These are phyloP conservation scores for Podila epicladia DNA, from an alignment of 192 early-diverging fungal genomes.

Conservation along the genomic window DNA sequence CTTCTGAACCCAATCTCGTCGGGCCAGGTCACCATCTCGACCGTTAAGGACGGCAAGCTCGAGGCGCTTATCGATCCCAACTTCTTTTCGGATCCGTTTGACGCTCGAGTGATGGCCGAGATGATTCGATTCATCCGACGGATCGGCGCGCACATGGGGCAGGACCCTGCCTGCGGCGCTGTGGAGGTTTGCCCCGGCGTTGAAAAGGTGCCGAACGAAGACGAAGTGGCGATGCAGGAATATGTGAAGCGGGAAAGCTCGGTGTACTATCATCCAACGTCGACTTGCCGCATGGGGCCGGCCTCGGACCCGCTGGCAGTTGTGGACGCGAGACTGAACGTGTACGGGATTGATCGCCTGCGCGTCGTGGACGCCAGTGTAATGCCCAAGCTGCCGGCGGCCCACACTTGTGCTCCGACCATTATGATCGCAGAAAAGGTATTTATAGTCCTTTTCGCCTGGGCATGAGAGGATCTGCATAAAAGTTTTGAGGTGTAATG, in stretches of 20 bases:
- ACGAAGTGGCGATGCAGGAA: slow-evolving; percentile 25
- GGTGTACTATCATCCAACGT: slow-evolving; percentile 31
- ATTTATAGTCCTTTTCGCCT: background rate
- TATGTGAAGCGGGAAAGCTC: slow-evolving; percentile 20
- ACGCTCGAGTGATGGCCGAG: slow-evolving; percentile 32
- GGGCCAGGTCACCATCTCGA: slow-evolving; percentile 34
- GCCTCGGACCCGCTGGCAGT: slow-evolving; percentile 33
- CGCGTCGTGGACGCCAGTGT: slow-evolving; percentile 48
- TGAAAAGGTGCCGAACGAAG: slow-evolving; percentile 23
- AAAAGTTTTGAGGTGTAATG: too few species aligned
- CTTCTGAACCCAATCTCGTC: slow-evolving; percentile 35
- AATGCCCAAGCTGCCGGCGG: slow-evolving; percentile 35
- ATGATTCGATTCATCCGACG: slow-evolving; percentile 18
- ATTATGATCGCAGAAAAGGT: slow-evolving; percentile 49
- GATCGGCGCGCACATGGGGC: slow-evolving; percentile 14
- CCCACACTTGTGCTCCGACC: slow-evolving; percentile 33
- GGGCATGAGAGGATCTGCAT: background rate
- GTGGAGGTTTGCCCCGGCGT: slow-evolving; percentile 21
- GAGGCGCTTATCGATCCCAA: slow-evolving; percentile 43
- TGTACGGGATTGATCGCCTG: slow-evolving; percentile 41
- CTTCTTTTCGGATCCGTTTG: slow-evolving; percentile 34
- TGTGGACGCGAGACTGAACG: slow-evolving; percentile 31
- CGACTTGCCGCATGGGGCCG: slow-evolving; percentile 43
- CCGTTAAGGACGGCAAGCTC: slow-evolving; percentile 21
- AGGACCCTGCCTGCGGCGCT: slow-evolving; percentile 23